These are phyloP conservation scores for Euphrasia confusa DNA, from an alignment of 257 asterid genomes.

Conservation along the genomic window DNA sequence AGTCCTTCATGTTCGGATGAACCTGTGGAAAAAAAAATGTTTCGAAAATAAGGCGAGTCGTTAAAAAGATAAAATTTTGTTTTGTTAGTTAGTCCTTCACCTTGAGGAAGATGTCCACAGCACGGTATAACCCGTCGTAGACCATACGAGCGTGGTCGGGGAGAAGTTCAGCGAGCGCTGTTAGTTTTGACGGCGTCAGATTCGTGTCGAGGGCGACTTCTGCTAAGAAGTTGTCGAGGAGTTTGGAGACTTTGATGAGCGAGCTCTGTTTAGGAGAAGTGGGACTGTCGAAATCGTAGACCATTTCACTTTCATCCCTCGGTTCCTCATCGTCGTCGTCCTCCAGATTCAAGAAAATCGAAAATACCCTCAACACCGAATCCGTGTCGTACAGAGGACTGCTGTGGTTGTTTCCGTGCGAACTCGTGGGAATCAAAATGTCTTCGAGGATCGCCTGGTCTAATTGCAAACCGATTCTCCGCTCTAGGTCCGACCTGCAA, in stretches of 20 bases:
- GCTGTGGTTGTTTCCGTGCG: slow-evolving; percentile 50
- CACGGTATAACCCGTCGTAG: slow-evolving; percentile 76
- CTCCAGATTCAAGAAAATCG: slow-evolving; percentile 74
- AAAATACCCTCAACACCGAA: slow-evolving; percentile 65
- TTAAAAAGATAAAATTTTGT: background rate
- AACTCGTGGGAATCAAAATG: slow-evolving; percentile 58
- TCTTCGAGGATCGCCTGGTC: slow-evolving; percentile 97
- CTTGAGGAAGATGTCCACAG: slow-evolving; percentile 92
- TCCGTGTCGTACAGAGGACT: slow-evolving; percentile 67
- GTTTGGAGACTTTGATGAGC: slow-evolving; percentile 70
- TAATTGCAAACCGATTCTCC: slow-evolving; percentile 77
- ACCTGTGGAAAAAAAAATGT: slow-evolving; percentile 40
- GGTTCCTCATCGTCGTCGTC: slow-evolving; percentile 74
- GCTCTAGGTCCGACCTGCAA: slow-evolving; percentile 83
- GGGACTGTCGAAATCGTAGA: slow-evolving; percentile 73
- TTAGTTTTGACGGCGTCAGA: slow-evolving; percentile 62
- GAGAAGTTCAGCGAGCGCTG: slow-evolving; percentile 63
- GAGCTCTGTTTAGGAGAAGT: slow-evolving; percentile 94
- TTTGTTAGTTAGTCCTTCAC: slow-evolving; percentile 26
- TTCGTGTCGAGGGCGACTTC: slow-evolving; percentile 79
- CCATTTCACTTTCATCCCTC: slow-evolving; percentile 73
- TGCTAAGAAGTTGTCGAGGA: slow-evolving; percentile 74
- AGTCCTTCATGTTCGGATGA: slow-evolving; percentile 86
- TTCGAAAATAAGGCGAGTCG: too few relatives aligned
- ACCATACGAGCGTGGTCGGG: slow-evolving; percentile 88